These are phyloP conservation scores for Crithidia fasciculata DNA, from an alignment of 208 protist species.

Conservation along the genomic window DNA sequence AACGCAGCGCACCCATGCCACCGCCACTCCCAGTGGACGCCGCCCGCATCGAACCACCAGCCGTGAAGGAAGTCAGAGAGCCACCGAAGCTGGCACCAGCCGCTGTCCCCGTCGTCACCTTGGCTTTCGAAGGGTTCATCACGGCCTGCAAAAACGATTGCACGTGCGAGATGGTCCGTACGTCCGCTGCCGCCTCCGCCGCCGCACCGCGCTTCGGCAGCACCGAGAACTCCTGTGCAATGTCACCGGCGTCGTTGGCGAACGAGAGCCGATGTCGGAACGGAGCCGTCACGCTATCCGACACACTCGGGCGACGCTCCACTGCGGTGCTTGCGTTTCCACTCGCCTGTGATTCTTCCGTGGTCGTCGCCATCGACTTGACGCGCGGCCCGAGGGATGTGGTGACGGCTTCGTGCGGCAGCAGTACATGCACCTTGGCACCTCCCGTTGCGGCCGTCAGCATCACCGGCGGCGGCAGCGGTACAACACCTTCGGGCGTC, in stretches of 20 bases:
- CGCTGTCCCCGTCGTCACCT: background rate
- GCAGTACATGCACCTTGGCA: conserved; percentile 23
- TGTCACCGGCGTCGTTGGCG: background rate
- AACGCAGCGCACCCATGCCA: conserved; percentile 13
- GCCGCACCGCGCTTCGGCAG: conserved; percentile 33
- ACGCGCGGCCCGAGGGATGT: conserved; percentile 17
- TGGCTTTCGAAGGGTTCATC: background rate
- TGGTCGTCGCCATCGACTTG: background rate
- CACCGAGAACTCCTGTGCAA: conserved; percentile 24
- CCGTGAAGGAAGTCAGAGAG: background rate
- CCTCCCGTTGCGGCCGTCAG: conserved; percentile 12
- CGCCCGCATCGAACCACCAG: background rate
- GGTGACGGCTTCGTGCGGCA: conserved; percentile 24
- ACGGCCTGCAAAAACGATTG: conserved; percentile 31
- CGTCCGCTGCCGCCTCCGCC: conserved; percentile 28
- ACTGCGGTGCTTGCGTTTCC: background rate
- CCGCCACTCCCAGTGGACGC: background rate
- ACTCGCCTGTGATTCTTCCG: background rate
- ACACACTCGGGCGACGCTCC: background rate
- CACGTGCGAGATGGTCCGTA: conserved; percentile 30
- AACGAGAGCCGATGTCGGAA: too few species aligned
- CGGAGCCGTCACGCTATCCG: background rate
- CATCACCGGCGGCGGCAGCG: conserved; percentile 20
- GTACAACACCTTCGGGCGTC: background rate
- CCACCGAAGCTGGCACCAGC: background rate